Base-by-base conservation (phyloP, 2,329 filamentous ascomycete genomes). In the Aspergillus sojae region DNA sequence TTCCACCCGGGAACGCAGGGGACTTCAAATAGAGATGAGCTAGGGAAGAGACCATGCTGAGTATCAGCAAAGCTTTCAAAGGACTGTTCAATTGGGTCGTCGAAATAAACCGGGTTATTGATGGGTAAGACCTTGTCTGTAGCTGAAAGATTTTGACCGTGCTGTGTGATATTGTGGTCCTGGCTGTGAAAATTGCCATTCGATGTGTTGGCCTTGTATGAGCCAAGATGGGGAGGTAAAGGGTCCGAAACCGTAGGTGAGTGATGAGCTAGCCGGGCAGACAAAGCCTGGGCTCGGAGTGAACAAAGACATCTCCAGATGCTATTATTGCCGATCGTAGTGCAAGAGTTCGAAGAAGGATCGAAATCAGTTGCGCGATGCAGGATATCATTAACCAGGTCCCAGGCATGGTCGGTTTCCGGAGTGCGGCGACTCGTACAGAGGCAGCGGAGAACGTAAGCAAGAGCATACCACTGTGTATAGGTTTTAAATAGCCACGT, bases 401-500 rank as follows among this genome's bases (percentile, higher is more conserved):
- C 41, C 56, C 56, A 58, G 4, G 9, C 43, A 19, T 5, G 41
- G 7, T 58, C 56, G 4, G 43, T 16, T 32, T 58, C 56, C 11
- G 1, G 7, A 7, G 41, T 26, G 16, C 30, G 9, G 2, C 16
- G 43, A 19, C n/a, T 48, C 10, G 11, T 21, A n/a, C 26, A 48
- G 4, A 58, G 30, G 11, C 56, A 58, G 5, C 56, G 56, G 16
- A 58, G 21, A 5, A 48, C n/a, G 19, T 58, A 58, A 0, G 56
- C 56, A 21, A 58, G 56, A 32, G 56, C 56, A n/a, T 58, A 58
- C 56, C 56, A 58, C 28, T 43, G 56, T 6, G 56, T 58, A 19
- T 58, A 58, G 0, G 43, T 36, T 28, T 19, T 46, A 26, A 58
- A 58, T 5, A 58, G 30, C 56, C 56, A 58, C 12, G 21, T 58